Evolutionary conservation across 2,329 filamentous ascomycete genomes (phyloP).

Genomic region (Pseudogymnoascus sp.): DNA sequence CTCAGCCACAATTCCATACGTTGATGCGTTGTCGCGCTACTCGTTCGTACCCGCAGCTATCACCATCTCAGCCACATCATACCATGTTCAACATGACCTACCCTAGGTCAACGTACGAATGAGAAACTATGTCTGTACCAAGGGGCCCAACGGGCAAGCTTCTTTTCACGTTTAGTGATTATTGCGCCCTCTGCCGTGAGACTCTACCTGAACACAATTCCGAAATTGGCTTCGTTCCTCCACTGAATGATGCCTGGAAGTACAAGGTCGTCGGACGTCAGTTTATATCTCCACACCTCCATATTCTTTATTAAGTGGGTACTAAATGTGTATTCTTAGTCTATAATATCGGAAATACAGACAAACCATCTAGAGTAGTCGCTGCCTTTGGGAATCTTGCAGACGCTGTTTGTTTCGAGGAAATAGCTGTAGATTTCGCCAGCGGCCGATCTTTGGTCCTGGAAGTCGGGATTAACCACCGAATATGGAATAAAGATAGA

Average conservation of each 20-base stretch:
- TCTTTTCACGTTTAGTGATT: background rate
- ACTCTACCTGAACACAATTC: background rate
- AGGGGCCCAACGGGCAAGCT: background rate
- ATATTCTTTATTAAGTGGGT: background rate
- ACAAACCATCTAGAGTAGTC: background rate
- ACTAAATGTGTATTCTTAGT: background rate
- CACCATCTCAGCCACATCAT: background rate
- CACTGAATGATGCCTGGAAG: background rate
- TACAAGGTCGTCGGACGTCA: slow-evolving; percentile 7
- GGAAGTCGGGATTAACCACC: background rate
- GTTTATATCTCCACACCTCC: background rate
- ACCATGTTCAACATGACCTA: background rate
- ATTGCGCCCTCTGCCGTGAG: slow-evolving; percentile 1
- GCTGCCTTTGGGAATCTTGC: background rate
- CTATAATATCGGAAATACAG: background rate
- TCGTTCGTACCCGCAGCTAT: background rate
- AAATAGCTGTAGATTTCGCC: background rate
- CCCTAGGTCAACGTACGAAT: background rate
- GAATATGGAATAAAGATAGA: background rate
- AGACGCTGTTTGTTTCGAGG: background rate
- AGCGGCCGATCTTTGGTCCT: background rate
- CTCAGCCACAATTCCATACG: background rate
- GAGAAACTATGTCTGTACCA: background rate
- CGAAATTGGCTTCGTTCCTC: background rate
- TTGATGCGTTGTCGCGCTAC: background rate